These are phyloP conservation scores for Xylariaceae sp. DNA, from an alignment of 2,329 filamentous ascomycete species.

Conservation along the genomic window DNA sequence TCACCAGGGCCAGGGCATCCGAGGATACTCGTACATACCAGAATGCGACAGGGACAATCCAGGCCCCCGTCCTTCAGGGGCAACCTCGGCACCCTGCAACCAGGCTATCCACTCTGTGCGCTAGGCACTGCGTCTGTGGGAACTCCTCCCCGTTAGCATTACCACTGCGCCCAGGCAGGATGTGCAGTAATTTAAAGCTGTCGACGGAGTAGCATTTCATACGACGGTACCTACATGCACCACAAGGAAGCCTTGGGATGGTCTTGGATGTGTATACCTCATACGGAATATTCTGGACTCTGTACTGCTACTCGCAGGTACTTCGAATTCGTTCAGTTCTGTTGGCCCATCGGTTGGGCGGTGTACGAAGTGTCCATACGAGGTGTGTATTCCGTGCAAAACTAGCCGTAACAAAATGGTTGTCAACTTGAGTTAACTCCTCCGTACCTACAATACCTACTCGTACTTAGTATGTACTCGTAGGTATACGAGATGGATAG, in stretches of 20 bases:
- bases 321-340: too few relatives aligned
- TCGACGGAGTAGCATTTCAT: neutral
- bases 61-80: slow-evolving; percentile 15
- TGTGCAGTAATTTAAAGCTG: slow-evolving; percentile 12
- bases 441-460: too few relatives aligned
- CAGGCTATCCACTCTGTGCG: slow-evolving; percentile 13
- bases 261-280: too few relatives aligned
- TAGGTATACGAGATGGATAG: neutral
- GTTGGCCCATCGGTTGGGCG: neutral
- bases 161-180: slow-evolving; percentile 13
- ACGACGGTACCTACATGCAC: neutral
- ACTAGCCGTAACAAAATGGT: neutral
- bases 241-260: too few relatives aligned
- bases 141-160: slow-evolving; percentile 9
- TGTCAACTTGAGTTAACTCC: neutral
- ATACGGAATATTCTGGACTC: too few relatives aligned
- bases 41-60: slow-evolving; percentile 13
- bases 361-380: neutral
- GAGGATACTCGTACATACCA: neutral
- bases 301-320: too few relatives aligned
- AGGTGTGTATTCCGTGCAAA: neutral
- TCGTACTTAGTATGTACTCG: neutral
- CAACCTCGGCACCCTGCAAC: slow-evolving; percentile 17
- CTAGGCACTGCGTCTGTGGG: neutral
- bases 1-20: slow-evolving; percentile 6